Conservation (phyloP, 139 green algal species). For the Chlamydomonas asymmetrica region DNA sequence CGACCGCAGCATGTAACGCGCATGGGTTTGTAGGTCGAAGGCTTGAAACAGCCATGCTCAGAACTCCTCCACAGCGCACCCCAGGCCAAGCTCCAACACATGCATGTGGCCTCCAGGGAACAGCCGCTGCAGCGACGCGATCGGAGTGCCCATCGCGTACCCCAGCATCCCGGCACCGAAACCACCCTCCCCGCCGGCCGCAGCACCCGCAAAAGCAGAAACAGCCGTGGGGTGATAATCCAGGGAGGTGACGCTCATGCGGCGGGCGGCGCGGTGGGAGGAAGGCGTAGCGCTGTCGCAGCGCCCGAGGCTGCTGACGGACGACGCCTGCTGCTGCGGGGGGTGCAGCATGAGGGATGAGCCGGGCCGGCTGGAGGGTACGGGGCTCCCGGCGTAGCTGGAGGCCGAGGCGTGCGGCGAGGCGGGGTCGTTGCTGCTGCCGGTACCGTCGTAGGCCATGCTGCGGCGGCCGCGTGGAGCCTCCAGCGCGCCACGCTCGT, state of each 20-base stretch:
- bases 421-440: background rate
- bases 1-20: no score
- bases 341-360: background rate
- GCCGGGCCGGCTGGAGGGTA: background rate
- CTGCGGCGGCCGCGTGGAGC: background rate
- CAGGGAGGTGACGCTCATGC: no score
- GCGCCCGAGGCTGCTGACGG: background rate
- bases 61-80: conserved; percentile 11
- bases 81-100: conserved; percentile 16
- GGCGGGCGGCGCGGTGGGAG: background rate
- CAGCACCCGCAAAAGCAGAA: no score
- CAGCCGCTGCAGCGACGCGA: conserved; percentile 18
- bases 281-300: background rate
- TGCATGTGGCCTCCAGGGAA: conserved; percentile 25
- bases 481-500: background rate
- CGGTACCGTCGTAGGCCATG: background rate
- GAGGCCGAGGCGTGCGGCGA: background rate
- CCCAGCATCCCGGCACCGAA: background rate
- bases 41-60: no score
- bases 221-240: no score
- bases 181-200: no score
- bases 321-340: background rate
- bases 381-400: background rate
- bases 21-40: no score
- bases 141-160: conserved; percentile 10